A percentile compares a stretch with the other conserved stretches of the same genome.
phyloP scores from a whole-genome alignment of 371 early-diverging fungal species.

The Rhizopus delemar region DNA sequence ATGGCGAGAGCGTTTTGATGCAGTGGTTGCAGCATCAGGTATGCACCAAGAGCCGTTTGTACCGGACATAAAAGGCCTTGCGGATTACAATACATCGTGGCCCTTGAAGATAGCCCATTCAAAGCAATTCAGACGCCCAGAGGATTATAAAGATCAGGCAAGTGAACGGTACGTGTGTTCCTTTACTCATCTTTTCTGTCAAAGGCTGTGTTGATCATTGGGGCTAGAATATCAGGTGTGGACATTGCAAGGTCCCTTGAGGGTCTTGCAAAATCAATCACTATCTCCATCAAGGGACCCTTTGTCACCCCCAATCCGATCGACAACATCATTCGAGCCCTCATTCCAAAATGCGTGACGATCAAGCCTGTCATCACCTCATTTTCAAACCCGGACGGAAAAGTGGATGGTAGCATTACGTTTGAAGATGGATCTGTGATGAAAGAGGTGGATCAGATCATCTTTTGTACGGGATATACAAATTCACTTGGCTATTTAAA shows the following conservation, averaged over 20 bases:
- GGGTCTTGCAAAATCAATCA: slow-evolving; percentile 30
- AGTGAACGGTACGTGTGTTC: background rate
- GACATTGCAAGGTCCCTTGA: slow-evolving; percentile 37
- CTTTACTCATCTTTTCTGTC: no score
- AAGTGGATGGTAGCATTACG: slow-evolving; percentile 31
- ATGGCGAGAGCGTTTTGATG: slow-evolving; percentile 43
- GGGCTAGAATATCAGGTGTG: slow-evolving; percentile 41
- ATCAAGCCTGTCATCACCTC: slow-evolving; percentile 23
- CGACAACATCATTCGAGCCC: slow-evolving; percentile 23
- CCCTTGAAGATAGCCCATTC: slow-evolving; percentile 36
- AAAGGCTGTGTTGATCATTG: slow-evolving; percentile 43
- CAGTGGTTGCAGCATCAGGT: slow-evolving; percentile 42
- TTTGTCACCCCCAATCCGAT: slow-evolving; percentile 17
- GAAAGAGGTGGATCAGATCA: slow-evolving; percentile 56
- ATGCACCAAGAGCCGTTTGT: slow-evolving; percentile 34
- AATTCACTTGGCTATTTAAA: slow-evolving; percentile 55
- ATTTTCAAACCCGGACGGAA: slow-evolving; percentile 28
- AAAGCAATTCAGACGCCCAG: slow-evolving; percentile 38
- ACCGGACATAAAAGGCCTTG: slow-evolving; percentile 33
- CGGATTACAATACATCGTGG: slow-evolving; percentile 28
- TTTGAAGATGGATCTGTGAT: slow-evolving; percentile 63
- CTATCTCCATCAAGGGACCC: slow-evolving; percentile 33
- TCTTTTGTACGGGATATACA: slow-evolving; percentile 69
- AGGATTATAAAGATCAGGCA: slow-evolving; percentile 40
- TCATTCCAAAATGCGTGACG: slow-evolving; percentile 21